A percentile compares a stretch with the other conserved stretches of the same genome.
Conservation (phyloP, 75 land plant species). For the Gnetum montanum region DNA sequence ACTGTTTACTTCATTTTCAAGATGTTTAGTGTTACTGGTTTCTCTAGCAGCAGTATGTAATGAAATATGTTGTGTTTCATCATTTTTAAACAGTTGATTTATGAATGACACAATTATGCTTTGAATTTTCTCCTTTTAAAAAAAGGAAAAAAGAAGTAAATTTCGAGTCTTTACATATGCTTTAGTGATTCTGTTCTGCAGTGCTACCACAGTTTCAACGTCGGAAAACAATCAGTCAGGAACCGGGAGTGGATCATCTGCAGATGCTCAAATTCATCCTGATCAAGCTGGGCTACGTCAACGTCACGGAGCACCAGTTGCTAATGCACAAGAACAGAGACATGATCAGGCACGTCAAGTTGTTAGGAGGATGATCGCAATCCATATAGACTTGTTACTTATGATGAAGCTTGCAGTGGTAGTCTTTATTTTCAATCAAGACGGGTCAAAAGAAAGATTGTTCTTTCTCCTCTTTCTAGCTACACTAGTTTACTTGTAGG, state of each 20-base stretch:
- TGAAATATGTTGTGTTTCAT: too few species aligned
- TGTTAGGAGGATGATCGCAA: conserved; percentile 80
- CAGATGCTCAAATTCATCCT: conserved; percentile 19
- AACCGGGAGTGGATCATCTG: conserved; percentile 5
- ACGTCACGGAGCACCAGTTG: conserved; percentile 13
- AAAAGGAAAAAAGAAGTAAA: too few species aligned
- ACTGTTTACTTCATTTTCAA: too few species aligned
- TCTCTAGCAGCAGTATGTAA: too few species aligned
- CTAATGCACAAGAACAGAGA: conserved; percentile 15
- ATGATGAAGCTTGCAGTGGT: conserved; percentile 84
- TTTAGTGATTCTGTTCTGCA: conserved; percentile 3
- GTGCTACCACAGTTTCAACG: conserved; percentile 14
- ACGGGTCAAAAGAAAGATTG: conserved; percentile 82
- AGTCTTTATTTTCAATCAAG: conserved; percentile 89
- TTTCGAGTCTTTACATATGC: not conserved
- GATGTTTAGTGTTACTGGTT: too few species aligned
- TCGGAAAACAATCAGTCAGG: conserved; percentile 13
- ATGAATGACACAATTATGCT: too few species aligned
- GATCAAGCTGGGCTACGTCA: conserved; percentile 38
- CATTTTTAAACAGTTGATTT: too few species aligned
- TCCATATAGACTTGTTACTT: conserved; percentile 83
- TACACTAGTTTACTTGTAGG: conserved; percentile 81
- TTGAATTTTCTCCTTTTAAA: too few species aligned
- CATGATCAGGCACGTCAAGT: conserved; percentile 58
- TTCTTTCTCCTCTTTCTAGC: conserved; percentile 70